Evolutionary conservation across 768 basidiomycete species (phyloP).

Genomic region (Hygrophorus pudorinus): DNA sequence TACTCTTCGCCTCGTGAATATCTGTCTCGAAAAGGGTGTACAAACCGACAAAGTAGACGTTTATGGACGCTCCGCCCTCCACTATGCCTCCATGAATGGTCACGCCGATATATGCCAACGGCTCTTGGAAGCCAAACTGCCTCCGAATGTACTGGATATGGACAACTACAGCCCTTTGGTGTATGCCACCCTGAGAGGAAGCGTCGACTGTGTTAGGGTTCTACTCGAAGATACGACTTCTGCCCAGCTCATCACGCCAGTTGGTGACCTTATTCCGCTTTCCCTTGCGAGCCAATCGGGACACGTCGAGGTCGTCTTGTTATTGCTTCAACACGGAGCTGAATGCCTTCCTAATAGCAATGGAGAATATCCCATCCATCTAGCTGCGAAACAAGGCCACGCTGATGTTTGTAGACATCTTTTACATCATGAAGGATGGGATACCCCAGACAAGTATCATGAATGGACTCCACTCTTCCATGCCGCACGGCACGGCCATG

Average conservation of each 20-base stretch:
- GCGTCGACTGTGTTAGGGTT: conserved; percentile 73
- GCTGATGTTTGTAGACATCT: conserved; percentile 74
- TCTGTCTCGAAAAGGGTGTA: conserved; percentile 70
- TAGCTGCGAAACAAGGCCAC: conserved; percentile 91
- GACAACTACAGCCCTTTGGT: conserved; percentile 94
- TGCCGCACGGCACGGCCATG: conserved; percentile 80
- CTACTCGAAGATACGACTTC: conserved; percentile 66
- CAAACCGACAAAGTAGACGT: conserved; percentile 69
- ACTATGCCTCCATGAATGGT: conserved; percentile 94
- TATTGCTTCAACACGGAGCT: conserved; percentile 73
- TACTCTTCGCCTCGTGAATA: conserved; percentile 58
- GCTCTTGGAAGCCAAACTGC: conserved; percentile 59
- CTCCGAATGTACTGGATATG: conserved; percentile 68
- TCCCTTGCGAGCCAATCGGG: conserved; percentile 89
- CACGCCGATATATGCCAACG: conserved; percentile 65
- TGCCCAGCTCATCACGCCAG: conserved; percentile 44
- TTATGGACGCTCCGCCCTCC: conserved; percentile 88
- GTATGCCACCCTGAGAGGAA: conserved; percentile 84
- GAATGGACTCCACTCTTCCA: conserved; percentile 98
- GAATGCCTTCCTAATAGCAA: conserved; percentile 79
- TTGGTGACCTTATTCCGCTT: conserved; percentile 73
- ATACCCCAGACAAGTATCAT: conserved; percentile 89
- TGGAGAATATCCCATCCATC: conserved; percentile 95
- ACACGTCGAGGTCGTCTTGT: conserved; percentile 68
- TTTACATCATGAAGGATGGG: conserved; percentile 67